Evolutionary conservation across 148 eudicot species (phyloP).

Genomic region (Cornus kousa): DNA sequence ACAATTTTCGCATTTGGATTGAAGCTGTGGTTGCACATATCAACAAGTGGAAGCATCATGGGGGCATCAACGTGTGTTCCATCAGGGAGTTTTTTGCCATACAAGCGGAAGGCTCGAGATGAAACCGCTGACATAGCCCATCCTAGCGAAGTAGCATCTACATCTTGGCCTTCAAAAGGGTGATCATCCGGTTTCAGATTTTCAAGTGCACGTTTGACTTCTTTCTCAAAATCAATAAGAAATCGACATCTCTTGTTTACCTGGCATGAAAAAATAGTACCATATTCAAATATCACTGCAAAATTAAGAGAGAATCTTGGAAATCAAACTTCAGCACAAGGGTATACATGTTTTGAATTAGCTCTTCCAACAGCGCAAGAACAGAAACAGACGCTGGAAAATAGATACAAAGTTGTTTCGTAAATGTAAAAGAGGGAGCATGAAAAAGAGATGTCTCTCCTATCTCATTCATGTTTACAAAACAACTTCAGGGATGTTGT

Average conservation of each 20-base stretch:
- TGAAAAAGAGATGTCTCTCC: too few relatives aligned
- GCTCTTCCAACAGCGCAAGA: neutral
- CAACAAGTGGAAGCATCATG: constrained; percentile 96
- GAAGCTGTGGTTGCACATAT: constrained; percentile 99
- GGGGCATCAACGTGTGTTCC: constrained; percentile 53
- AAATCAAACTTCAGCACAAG: neutral
- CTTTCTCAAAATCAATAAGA: constrained; percentile 82
- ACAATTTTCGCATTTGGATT: constrained; percentile 75
- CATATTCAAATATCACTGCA: neutral
- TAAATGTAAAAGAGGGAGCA: neutral
- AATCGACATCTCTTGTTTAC: constrained; percentile 92
- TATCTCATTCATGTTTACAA: constrained; percentile 5
- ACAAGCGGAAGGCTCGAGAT: constrained; percentile 87
- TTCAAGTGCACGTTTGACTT: constrained; percentile 49
- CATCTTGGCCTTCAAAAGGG: constrained; percentile 80
- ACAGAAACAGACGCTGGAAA: too few relatives aligned
- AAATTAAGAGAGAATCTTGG: neutral
- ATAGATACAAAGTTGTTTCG: too few relatives aligned
- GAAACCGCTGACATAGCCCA: constrained; percentile 99
- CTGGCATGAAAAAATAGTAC: constrained; percentile 29
- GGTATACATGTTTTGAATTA: neutral
- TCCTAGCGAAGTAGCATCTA: constrained; percentile 81
- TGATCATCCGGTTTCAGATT: constrained; percentile 51
- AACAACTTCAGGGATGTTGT: neutral
- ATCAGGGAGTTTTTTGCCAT: constrained; percentile 51